phyloP scores from a whole-genome alignment of 2,329 filamentous ascomycete genomes.

The Hypoxylon sp. region DNA sequence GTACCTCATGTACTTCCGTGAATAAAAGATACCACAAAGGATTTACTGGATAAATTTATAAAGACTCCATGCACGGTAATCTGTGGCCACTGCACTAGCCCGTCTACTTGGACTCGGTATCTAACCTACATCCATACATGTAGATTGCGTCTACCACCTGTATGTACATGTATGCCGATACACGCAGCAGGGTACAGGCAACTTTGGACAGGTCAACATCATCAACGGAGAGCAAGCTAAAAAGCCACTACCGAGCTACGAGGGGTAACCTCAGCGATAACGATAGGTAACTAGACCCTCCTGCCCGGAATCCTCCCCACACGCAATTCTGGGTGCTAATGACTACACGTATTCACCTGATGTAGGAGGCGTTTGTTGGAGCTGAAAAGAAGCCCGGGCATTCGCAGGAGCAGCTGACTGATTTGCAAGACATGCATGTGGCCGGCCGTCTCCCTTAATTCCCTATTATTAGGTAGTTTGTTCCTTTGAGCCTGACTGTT shows the following conservation, averaged over 20 bases:
- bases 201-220: neutral
- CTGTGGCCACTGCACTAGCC: neutral
- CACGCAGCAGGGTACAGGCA: neutral
- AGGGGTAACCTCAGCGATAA: slow-evolving; percentile 34
- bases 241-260: slow-evolving; percentile 1
- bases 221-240: neutral
- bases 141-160: neutral
- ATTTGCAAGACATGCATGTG: slow-evolving; percentile 13
- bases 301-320: slow-evolving; percentile 12
- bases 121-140: no score
- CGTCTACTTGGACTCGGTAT: neutral
- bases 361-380: slow-evolving; percentile 23
- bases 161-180: neutral
- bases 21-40: slow-evolving; percentile 3
- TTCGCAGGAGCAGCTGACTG: slow-evolving; percentile 22
- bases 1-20: neutral
- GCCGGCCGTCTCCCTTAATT: neutral
- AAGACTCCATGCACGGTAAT: neutral
- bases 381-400: slow-evolving; percentile 20
- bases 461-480: slow-evolving; percentile 11
- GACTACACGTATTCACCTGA: slow-evolving; percentile 29
- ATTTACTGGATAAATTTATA: neutral
- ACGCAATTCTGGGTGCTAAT: slow-evolving; percentile 31
- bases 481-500: slow-evolving; percentile 32
- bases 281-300: slow-evolving; percentile 36